Evolutionary conservation across 805 yeast genomes (phyloP).

Genomic region (Suhomyces tanzawaensis): DNA sequence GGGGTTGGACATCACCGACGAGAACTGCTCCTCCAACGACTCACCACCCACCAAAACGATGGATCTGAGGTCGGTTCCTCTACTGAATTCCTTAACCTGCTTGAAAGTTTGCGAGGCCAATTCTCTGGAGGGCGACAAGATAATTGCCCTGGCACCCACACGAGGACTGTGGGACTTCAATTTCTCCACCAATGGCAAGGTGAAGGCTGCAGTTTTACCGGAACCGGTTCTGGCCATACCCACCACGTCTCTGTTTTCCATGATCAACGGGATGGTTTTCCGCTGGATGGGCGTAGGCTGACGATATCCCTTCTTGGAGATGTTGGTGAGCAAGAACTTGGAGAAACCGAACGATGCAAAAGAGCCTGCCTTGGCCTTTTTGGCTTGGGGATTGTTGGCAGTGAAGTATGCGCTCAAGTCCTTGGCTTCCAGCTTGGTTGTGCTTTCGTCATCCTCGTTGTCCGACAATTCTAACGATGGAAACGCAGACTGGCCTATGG

Average conservation of each 20-base stretch:
- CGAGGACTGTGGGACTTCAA: conserved; percentile 80
- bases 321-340: conserved; percentile 63
- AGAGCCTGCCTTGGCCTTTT: conserved; percentile 72
- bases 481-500: conserved; percentile 25
- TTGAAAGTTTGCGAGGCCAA: conserved; percentile 89
- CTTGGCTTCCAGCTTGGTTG: conserved; percentile 37
- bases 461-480: conserved; percentile 50
- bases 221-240: conserved; percentile 99
- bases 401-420: conserved; percentile 46
- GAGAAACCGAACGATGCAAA: conserved; percentile 91
- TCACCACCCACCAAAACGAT: conserved; percentile 95
- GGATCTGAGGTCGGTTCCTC: conserved; percentile 78
- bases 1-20: conserved; percentile 89
- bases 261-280: conserved; percentile 85
- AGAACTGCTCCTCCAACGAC: conserved; percentile 93
- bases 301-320: conserved; percentile 80
- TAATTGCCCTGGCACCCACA: conserved; percentile 84
- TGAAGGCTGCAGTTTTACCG: conserved; percentile 97
- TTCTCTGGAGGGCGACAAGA: conserved; percentile 94
- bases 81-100: conserved; percentile 83
- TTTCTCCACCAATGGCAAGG: conserved; percentile 84
- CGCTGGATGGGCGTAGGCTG: conserved; percentile 98
- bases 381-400: conserved; percentile 41
- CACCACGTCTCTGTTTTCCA: conserved; percentile 89
- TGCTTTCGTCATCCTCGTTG: conserved; percentile 30